Evolutionary conservation across 306 rosid species (phyloP).

Genomic region (Sindora glabra): DNA sequence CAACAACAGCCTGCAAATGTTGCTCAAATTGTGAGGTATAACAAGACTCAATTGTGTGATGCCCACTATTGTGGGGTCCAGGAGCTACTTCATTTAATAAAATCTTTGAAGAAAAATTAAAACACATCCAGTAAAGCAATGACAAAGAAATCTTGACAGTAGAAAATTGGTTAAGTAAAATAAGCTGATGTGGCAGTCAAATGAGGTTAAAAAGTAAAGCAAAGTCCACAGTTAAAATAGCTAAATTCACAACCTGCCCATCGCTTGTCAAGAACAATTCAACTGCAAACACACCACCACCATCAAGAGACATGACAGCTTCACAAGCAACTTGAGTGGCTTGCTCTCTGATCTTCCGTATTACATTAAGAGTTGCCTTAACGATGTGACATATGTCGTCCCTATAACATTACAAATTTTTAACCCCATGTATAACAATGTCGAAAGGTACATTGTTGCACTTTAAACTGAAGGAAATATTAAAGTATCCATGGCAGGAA

Average conservation of each 20-base stretch:
- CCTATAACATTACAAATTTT: constrained; percentile 39
- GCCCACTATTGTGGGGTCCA: constrained; percentile 97
- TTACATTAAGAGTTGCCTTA: constrained; percentile 69
- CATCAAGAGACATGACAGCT: constrained; percentile 82
- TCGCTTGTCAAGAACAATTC: constrained; percentile 76
- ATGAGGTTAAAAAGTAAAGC: background rate
- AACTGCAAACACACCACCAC: constrained; percentile 96
- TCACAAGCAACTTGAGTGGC: constrained; percentile 75
- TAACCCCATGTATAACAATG: constrained; percentile 12
- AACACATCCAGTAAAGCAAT: background rate
- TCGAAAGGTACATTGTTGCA: constrained; percentile 1
- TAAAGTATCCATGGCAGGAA: too few relatives aligned
- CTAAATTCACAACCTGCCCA: constrained; percentile 52
- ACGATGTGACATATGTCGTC: constrained; percentile 87
- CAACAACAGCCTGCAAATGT: constrained; percentile 89
- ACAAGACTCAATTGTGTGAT: constrained; percentile 88
- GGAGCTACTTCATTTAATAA: constrained; percentile 92
- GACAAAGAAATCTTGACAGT: constrained; percentile 1
- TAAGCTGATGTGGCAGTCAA: background rate
- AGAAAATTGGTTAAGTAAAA: constrained; percentile 1
- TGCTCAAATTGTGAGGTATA: constrained; percentile 87
- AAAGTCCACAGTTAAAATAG: constrained; percentile 4
- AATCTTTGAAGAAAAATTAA: constrained; percentile 42
- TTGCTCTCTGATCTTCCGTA: constrained; percentile 52
- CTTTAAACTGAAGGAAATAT: too few relatives aligned